Conservation (phyloP, 2,329 filamentous ascomycete species). For the Ophiostoma australiae region DNA sequence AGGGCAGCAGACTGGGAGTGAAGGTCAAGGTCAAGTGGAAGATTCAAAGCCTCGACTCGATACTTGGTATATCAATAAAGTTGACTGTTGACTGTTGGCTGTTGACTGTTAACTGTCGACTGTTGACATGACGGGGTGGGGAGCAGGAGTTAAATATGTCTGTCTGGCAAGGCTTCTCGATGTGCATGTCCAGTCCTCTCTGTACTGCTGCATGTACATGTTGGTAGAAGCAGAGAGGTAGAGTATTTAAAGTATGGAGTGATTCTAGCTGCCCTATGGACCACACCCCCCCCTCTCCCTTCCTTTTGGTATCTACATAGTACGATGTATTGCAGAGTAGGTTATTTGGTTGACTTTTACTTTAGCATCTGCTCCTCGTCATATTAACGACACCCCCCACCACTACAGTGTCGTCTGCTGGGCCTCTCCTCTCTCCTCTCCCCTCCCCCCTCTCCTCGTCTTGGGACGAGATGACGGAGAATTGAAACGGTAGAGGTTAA, state of each 20-base stretch:
- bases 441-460: background rate
- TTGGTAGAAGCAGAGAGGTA: background rate
- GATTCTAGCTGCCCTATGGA: background rate
- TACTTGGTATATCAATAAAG: background rate
- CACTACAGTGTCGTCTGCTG: background rate
- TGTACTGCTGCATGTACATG: background rate
- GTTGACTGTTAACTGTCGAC: background rate
- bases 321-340: no score
- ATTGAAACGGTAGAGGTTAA: background rate
- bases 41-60: background rate
- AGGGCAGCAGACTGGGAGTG: background rate
- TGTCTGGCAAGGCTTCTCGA: conserved; percentile 5
- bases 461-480: conserved; percentile 7
- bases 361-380: background rate
- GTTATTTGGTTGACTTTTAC: no score
- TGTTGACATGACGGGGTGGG: conserved; percentile 4
- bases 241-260: conserved; percentile 7
- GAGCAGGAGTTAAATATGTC: conserved; percentile 8
- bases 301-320: no score
- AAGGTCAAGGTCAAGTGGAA: background rate
- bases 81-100: background rate
- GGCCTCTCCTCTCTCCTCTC: background rate
- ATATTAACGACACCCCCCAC: background rate
- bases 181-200: background rate
- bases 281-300: background rate